A percentile compares a stretch with the other conserved stretches of the same genome.
phyloP scores from a whole-genome alignment of 1,139 yeast species.

The Candida glucosophila region DNA sequence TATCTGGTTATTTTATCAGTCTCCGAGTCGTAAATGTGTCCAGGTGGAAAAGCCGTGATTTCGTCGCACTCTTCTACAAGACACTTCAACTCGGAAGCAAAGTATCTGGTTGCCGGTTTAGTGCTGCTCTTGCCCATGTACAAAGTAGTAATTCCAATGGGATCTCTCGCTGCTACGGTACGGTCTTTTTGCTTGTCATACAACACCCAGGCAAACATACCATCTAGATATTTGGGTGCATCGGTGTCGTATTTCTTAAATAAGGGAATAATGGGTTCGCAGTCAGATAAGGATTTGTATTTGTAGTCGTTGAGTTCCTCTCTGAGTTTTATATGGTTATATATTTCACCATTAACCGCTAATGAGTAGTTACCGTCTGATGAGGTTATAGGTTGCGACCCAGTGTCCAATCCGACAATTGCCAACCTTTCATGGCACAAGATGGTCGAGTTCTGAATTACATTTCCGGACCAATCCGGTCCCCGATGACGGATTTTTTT shows the following conservation, averaged over 20 bases:
- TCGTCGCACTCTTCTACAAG: conserved; percentile 89
- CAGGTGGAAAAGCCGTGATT: conserved; percentile 94
- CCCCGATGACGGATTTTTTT: conserved; percentile 97
- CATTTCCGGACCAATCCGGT: conserved; percentile 98
- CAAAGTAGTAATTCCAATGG: conserved; percentile 92
- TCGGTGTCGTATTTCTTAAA: conserved; percentile 79
- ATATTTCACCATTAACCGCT: conserved; percentile 96
- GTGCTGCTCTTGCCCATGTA: conserved; percentile 83
- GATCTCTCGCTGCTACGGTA: conserved; percentile 95
- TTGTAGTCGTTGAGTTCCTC: conserved; percentile 61
- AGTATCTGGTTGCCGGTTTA: conserved; percentile 69
- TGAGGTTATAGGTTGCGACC: conserved; percentile 94
- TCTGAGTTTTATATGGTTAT: conserved; percentile 89
- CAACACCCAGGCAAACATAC: conserved; percentile 95
- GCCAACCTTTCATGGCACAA: conserved; percentile 93
- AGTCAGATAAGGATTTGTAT: conserved; percentile 84
- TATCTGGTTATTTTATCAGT: conserved; percentile 83
- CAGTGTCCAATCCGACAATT: conserved; percentile 89
- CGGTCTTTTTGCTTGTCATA: conserved; percentile 81
- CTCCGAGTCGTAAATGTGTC: conserved; percentile 88
- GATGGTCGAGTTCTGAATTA: conserved; percentile 66
- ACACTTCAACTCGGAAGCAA: conserved; percentile 93
- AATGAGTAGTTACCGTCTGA: conserved; percentile 64
- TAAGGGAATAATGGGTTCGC: conserved; percentile 95
- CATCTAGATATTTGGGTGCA: conserved; percentile 89